A percentile compares a stretch with the other conserved stretches of the same genome.
Conservation (phyloP, 2,329 filamentous ascomycete species). For the Tolypocladium guangdongense region DNA sequence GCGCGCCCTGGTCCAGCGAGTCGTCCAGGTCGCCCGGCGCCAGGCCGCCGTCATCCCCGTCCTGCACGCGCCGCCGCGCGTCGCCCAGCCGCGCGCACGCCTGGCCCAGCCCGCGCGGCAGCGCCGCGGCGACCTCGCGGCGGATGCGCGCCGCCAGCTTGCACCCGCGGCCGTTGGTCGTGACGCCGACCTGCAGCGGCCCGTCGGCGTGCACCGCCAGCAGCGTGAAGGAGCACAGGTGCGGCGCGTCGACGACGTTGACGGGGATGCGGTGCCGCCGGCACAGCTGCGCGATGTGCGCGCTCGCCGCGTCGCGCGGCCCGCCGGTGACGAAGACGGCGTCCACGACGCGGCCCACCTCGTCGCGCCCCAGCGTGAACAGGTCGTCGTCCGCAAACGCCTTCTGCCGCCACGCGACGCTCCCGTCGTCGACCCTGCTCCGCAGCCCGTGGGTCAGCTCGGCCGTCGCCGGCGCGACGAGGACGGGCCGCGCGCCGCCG, state of each 20-base stretch:
- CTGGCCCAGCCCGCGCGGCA: constrained; percentile 64
- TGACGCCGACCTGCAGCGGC: constrained; percentile 87
- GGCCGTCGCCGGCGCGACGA: constrained; percentile 60
- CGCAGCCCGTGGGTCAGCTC: constrained; percentile 48
- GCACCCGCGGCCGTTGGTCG: constrained; percentile 88
- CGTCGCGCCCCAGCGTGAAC: constrained; percentile 64
- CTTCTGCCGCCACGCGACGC: constrained; percentile 55
- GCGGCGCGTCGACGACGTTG: constrained; percentile 81
- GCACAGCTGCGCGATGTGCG: constrained; percentile 65
- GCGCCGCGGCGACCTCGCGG: constrained; percentile 70
- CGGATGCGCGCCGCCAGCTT: constrained; percentile 85
- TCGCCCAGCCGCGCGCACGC: constrained; percentile 71
- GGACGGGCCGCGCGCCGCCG: constrained; percentile 72
- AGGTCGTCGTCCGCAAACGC: constrained; percentile 63
- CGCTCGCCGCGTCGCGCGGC: constrained; percentile 36
- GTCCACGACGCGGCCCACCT: constrained; percentile 71
- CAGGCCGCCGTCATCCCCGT: constrained; percentile 62
- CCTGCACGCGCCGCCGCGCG: constrained; percentile 58
- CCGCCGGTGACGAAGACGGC: constrained; percentile 74
- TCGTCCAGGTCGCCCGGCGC: constrained; percentile 38
- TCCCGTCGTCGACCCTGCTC: constrained; percentile 53
- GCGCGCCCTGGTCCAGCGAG: constrained; percentile 62
- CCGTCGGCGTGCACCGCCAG: constrained; percentile 85
- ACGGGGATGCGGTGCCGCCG: constrained; percentile 73
- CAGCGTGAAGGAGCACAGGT: constrained; percentile 80